Base-by-base conservation (phyloP, 352 stramenopile genomes). In the Phytopythium montanum region DNA sequence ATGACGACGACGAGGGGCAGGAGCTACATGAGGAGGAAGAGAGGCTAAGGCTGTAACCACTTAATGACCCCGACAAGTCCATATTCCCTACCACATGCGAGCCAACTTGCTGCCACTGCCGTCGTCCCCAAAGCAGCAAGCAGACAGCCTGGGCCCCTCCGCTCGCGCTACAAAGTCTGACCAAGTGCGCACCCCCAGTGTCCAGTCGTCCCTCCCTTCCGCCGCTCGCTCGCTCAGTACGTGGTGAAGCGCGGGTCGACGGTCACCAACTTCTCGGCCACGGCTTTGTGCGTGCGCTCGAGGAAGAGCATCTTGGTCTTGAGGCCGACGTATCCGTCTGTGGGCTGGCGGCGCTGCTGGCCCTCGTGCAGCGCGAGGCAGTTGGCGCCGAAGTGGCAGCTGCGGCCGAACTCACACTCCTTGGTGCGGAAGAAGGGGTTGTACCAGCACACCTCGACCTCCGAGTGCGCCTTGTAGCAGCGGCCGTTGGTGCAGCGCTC, bases 391-490 rank as follows among this genome's bases (percentile, higher is more conserved):
- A 56, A 56, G 51, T 38, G 51, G 51, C 51, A 56, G 42, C 75
- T 76, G 28, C 63, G 70, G 33, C 69, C 69, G 44, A 71, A 64
- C 9, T 62, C 68, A 50, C 71, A 79, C 38, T 69, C 62, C 33
- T 79, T 76, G 28, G 72, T 74, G 60, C 74, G 73, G 59, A 76
- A 79, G 12, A 59, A 79, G 34, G 71, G 71, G 39, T 76, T 79
- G 68, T 79, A 79, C 71, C 71, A 79, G 65, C 71, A 76, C 60
- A 79, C 72, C 63, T 79, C 71, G 50, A 71, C 68, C 56, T 73
- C 72, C 44, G 68, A 74, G 61, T 79, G 71, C 54, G 71, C 76
- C 60, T 74, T 79, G 50, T 64, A 48, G 65, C 71, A 79, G 56
- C 72, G 69, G 29, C 23, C 59, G 52, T 74, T 76, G 6, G 53